Base-by-base conservation (phyloP, 2,329 filamentous ascomycete species). In the Nectriaceae sp. region DNA sequence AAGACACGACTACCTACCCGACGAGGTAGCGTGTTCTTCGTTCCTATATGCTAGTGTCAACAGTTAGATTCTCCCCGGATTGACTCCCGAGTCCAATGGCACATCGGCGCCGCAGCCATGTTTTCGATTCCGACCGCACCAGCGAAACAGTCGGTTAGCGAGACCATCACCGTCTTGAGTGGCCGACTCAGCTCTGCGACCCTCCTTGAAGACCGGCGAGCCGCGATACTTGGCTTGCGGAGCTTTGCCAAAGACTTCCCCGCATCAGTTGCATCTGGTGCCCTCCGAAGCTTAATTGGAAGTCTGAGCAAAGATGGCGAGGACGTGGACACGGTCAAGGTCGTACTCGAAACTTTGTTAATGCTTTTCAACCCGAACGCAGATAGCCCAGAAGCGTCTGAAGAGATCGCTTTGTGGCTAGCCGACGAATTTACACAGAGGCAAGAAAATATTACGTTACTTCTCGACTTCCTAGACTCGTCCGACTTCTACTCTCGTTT, bases 391-490 rank as follows among this genome's bases (percentile, higher is more conserved):
- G 93, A 97, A 78, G 90, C 93, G 45, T 96, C 93, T 13, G 93
- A 97, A 56, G 94, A 99, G 71, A 95, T 99, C 61, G 88, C 88
- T 16, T 76, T 97, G 21, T 99, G 94, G 91, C 79, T 99, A 50
- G 94, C 94, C 45, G 94, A 99, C 71, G 93, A 97, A 70, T 99
- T 99, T 68, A 97, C 94, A 26, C 92, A 96, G 77, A 86, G 90
- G 54, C 92, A 97, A 82, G 93, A 97, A 72, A 97, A 99, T 69
- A 93, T 97, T 53, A 93, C 90, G 2, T 77, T 94, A 15, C 81
- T 99, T 20, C 82, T 99, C 52, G 88, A 94, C 65, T 88, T 99
- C 47, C 80, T 99, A 56, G 93, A 97, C 57, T 84, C 87, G 13
- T 79, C 78, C 57, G 92, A 97, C 62, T 96, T 96, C 64, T 96